Conservation (phyloP, 768 basidiomycete species). For the Fistulinella prunicolor region DNA sequence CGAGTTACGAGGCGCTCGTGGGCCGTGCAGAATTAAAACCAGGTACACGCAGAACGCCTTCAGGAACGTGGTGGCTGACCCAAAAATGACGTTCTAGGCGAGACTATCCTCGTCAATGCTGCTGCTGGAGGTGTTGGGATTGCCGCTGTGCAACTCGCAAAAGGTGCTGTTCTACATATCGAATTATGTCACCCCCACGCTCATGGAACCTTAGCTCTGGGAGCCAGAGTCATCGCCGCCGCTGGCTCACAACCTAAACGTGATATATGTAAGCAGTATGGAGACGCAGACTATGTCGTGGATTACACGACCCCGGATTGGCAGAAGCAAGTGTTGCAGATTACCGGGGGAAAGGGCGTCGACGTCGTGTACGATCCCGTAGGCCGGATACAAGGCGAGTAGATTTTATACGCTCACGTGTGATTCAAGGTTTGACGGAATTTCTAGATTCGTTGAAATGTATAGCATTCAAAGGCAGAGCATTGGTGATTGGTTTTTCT, state of each 20-base stretch:
- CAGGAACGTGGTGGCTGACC: slow-evolving; percentile 7
- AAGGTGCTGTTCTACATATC: slow-evolving; percentile 49
- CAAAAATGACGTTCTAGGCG: slow-evolving; percentile 44
- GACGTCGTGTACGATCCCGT: slow-evolving; percentile 89
- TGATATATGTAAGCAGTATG: slow-evolving; percentile 67
- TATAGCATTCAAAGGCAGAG: slow-evolving; percentile 91
- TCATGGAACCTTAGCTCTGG: slow-evolving; percentile 53
- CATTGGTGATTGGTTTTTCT: slow-evolving; percentile 80
- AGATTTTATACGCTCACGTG: not conserved
- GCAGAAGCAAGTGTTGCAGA: slow-evolving; percentile 85
- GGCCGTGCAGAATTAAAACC: slow-evolving; percentile 77
- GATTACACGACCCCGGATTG: slow-evolving; percentile 78
- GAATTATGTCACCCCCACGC: not conserved
- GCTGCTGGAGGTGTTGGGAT: slow-evolving; percentile 97
- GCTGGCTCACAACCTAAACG: slow-evolving; percentile 79
- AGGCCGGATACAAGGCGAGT: slow-evolving; percentile 64
- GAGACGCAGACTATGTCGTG: slow-evolving; percentile 80
- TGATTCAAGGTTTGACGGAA: not conserved
- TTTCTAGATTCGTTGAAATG: slow-evolving; percentile 79
- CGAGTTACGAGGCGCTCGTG: slow-evolving; percentile 88
- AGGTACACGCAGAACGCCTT: slow-evolving; percentile 41
- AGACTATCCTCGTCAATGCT: slow-evolving; percentile 91
- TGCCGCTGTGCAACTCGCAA: slow-evolving; percentile 88
- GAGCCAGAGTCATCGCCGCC: slow-evolving; percentile 93
- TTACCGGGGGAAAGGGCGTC: slow-evolving; percentile 83